Conservation (phyloP, 169 alveolate genomes). For the Cryptosporidium andersoni region DNA sequence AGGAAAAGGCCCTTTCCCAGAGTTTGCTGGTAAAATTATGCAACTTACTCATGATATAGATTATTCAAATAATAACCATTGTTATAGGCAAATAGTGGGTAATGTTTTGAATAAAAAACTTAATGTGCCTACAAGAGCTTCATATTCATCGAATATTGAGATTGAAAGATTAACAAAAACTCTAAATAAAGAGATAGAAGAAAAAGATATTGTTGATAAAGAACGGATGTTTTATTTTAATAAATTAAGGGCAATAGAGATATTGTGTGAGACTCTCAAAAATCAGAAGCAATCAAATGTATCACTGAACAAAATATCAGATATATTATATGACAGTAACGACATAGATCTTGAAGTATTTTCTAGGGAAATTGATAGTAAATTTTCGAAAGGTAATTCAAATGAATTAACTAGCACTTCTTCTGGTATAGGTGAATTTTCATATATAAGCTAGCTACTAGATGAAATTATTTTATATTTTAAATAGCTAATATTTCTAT, state of each 20-base stretch:
- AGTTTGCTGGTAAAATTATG: constrained; percentile 46
- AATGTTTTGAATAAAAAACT: constrained; percentile 67
- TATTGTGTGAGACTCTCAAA: constrained; percentile 82
- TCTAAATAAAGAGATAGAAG: constrained; percentile 79
- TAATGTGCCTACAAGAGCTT: constrained; percentile 70
- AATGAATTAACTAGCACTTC: constrained; percentile 63
- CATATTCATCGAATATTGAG: constrained; percentile 73
- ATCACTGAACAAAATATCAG: constrained; percentile 73
- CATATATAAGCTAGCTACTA: no score
- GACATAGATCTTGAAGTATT: constrained; percentile 55
- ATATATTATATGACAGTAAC: constrained; percentile 54
- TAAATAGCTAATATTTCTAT: neutral
- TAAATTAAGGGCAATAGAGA: constrained; percentile 89
- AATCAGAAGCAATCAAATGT: constrained; percentile 69
- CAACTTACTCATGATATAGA: constrained; percentile 68
- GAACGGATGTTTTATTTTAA: constrained; percentile 91
- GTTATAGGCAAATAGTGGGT: constrained; percentile 51
- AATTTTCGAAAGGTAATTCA: constrained; percentile 1
- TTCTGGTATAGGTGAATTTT: constrained; percentile 40
- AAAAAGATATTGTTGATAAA: constrained; percentile 85
- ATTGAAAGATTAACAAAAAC: constrained; percentile 75
- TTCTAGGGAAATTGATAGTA: constrained; percentile 17
- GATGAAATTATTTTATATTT: neutral
- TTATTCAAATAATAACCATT: constrained; percentile 73
- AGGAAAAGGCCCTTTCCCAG: constrained; percentile 69